Base-by-base conservation (phyloP, 2,329 filamentous ascomycete genomes). In the Zopfia rhizophila region DNA sequence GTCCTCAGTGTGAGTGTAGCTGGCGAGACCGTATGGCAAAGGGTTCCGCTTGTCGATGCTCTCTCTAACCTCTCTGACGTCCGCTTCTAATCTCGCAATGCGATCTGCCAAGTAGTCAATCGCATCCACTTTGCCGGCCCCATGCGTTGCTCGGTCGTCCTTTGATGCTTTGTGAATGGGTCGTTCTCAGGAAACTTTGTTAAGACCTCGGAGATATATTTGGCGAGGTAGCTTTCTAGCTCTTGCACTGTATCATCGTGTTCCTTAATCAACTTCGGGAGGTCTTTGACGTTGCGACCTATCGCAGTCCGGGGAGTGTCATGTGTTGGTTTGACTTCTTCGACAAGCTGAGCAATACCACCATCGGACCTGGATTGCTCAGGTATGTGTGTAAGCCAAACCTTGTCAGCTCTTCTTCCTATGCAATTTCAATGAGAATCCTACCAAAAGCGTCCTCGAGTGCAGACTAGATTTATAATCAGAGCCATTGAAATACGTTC, bases 1-100 rank as follows among this genome's bases (percentile, higher is more conserved):
- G 63, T 96, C 90, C 51, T 86, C 81, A 44, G 97, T 96, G 40
- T 88, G 87, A 16, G 91, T 84, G 73, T 93, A 97, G 59, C 90
- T 96, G 10, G 92, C 92, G 66, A 99, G 97, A 0, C 94, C 94
- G 65, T 92, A 99, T 0, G 91, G 82, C 82, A 95, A 88, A 11
- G 91, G 87, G 65, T 92, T 91, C 31, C 92, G 86, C 70, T 87
- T 91, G 71, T 97, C 93, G n/a, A 97, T 85, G 4, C 84, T 86
- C 24, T 84, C 81, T 12, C 94, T 85, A 2, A 94, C 88, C 53
- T 94, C 85, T 63, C 88, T 90, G 72, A 99, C 91, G 60, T 93
- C 85, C 6, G 85, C 73, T 68, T 97, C 93, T 17, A 99, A 80
- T 38, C 87, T 81, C 51, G 84, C 84, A 63, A 97, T 96, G 12